Evolutionary conservation across 768 basidiomycete genomes (phyloP).

Genomic region (Tulasnella sp.): DNA sequence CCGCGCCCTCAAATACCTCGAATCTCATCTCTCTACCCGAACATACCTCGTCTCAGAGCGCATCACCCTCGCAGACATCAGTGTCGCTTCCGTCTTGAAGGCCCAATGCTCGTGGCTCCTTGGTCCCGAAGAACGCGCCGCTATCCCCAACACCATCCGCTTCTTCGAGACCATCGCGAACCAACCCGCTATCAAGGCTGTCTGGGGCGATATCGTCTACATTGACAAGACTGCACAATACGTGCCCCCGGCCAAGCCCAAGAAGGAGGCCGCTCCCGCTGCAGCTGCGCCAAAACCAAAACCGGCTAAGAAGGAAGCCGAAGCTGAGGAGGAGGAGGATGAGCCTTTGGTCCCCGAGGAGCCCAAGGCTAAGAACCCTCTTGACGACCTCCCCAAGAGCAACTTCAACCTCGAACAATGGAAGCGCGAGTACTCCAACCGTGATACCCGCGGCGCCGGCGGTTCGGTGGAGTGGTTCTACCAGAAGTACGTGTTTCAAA

Average conservation of each 20-base stretch:
- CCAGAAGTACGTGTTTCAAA: conserved; percentile 68
- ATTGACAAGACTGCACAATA: conserved; percentile 72
- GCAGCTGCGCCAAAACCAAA: conserved; percentile 56
- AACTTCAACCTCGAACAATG: conserved; percentile 83
- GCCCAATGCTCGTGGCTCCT: conserved; percentile 57
- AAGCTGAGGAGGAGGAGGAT: conserved; percentile 76
- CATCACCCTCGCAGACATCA: conserved; percentile 90
- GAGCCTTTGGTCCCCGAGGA: conserved; percentile 62
- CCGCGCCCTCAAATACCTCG: conserved; percentile 66
- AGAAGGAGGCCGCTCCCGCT: conserved; percentile 30
- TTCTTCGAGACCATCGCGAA: conserved; percentile 85
- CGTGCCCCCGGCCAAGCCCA: conserved; percentile 63
- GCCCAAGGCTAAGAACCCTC: conserved; percentile 93
- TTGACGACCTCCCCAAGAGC: conserved; percentile 88
- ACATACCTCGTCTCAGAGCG: conserved; percentile 95
- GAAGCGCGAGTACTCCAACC: conserved; percentile 98
- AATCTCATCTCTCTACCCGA: conserved; percentile 70
- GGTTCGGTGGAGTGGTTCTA: conserved; percentile 97
- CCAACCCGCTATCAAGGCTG: conserved; percentile 71
- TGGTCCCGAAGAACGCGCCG: conserved; percentile 67
- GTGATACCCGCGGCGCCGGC: conserved; percentile 81
- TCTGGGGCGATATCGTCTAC: conserved; percentile 65
- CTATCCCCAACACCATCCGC: conserved; percentile 78
- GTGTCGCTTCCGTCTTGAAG: conserved; percentile 62
- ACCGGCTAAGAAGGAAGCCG: conserved; percentile 50